Percentiles rank a stretch among this genome's conserved stretches.
These are phyloP conservation scores for Hsuehochloa calcarea DNA, from an alignment of 176 grass and related monocot genomes.

Conservation along the genomic window DNA sequence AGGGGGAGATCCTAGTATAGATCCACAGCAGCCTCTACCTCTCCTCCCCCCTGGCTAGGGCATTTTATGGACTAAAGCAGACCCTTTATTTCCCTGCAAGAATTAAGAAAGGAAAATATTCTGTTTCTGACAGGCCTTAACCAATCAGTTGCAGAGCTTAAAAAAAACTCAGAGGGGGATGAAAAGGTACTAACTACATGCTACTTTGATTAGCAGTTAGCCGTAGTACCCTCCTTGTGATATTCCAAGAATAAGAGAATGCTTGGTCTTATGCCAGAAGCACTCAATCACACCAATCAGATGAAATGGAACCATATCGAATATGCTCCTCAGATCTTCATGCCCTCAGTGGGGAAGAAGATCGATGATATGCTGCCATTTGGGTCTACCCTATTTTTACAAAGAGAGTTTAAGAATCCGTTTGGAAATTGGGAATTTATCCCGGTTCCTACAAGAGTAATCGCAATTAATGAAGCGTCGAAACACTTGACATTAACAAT, in stretches of 20 bases:
- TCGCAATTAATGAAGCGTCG: background rate
- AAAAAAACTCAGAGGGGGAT: slow-evolving; percentile 18
- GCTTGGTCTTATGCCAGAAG: background rate
- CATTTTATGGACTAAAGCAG: slow-evolving; percentile 33
- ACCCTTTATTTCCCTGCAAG: slow-evolving; percentile 32
- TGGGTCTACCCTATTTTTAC: background rate
- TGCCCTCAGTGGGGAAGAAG: background rate
- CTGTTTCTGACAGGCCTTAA: slow-evolving; percentile 21
- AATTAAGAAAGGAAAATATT: slow-evolving; percentile 40
- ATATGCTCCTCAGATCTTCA: slow-evolving; percentile 29
- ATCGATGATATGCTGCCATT: background rate
- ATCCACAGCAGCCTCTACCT: slow-evolving; percentile 22
- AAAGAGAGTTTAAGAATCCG: too few species aligned
- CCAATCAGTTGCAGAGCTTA: slow-evolving; percentile 41
- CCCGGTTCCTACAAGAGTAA: too few species aligned
- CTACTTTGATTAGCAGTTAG: slow-evolving; percentile 17
- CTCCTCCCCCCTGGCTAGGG: background rate
- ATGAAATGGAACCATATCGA: background rate
- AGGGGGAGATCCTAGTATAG: slow-evolving; percentile 34
- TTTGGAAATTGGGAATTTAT: too few species aligned
- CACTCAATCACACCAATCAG: slow-evolving; percentile 25
- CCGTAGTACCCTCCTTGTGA: slow-evolving; percentile 2
- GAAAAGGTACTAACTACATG: background rate
- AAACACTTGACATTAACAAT: background rate
- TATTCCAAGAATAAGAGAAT: slow-evolving; percentile 6